Evolutionary conservation across 805 yeast genomes (phyloP).

Genomic region (Osmozyma mogii): DNA sequence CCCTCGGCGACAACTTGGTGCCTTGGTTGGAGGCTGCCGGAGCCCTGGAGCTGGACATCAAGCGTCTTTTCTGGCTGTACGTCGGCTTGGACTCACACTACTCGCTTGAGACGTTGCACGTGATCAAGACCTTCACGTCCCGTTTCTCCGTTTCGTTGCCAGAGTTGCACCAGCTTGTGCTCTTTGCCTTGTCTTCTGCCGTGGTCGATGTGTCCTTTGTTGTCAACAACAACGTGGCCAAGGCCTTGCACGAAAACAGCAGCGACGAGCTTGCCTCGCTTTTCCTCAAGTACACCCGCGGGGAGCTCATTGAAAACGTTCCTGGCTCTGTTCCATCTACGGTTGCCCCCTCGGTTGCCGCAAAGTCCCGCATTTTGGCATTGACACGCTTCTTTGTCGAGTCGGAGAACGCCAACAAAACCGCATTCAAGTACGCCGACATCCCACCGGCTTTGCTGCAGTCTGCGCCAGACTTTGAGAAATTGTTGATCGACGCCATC

Average conservation of each 20-base stretch:
- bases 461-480: slow-evolving; percentile 28
- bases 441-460: slow-evolving; percentile 24
- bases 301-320: slow-evolving; percentile 22
- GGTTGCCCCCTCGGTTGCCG: slow-evolving; percentile 17
- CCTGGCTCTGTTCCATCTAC: slow-evolving; percentile 14
- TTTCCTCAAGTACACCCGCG: slow-evolving; percentile 28
- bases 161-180: slow-evolving; percentile 25
- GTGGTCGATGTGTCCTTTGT: slow-evolving; percentile 34
- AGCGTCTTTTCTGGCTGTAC: slow-evolving; percentile 29
- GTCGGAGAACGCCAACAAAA: slow-evolving; percentile 16
- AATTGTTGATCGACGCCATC: slow-evolving; percentile 33
- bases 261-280: slow-evolving; percentile 19
- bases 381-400: slow-evolving; percentile 31
- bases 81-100: slow-evolving; percentile 25
- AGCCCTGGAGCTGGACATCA: slow-evolving; percentile 22
- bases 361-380: slow-evolving; percentile 33
- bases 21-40: slow-evolving; percentile 28
- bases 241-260: slow-evolving; percentile 20
- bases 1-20: slow-evolving; percentile 29
- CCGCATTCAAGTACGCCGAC: slow-evolving; percentile 27
- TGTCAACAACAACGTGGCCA: slow-evolving; percentile 33
- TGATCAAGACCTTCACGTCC: slow-evolving; percentile 29
- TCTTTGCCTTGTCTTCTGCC: slow-evolving; percentile 29
- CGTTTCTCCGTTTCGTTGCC: slow-evolving; percentile 14
- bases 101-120: slow-evolving; percentile 24